These are phyloP conservation scores for Mycosphaerella arachidis DNA, from an alignment of 2,329 filamentous ascomycete species.

Conservation along the genomic window DNA sequence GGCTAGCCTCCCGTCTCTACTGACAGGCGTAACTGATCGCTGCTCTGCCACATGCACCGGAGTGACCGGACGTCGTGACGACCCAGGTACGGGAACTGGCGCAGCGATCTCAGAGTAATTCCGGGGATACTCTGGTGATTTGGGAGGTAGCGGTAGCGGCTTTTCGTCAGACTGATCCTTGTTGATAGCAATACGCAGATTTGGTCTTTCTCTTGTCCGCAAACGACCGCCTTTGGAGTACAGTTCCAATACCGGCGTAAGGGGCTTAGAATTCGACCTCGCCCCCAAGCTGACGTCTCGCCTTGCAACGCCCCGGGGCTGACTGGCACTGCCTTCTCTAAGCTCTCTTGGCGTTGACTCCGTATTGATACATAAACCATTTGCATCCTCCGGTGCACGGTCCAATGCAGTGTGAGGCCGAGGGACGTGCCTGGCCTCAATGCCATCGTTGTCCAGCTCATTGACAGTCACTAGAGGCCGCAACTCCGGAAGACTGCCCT, in stretches of 20 bases:
- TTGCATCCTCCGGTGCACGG: conserved; percentile 9
- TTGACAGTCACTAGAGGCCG: conserved; percentile 6
- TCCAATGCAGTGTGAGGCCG: conserved; percentile 1
- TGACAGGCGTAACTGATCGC: conserved; percentile 4
- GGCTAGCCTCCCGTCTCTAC: conserved; percentile 6
- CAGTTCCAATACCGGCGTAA: background rate
- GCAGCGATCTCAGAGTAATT: conserved; percentile 6
- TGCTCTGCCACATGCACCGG: conserved; percentile 9
- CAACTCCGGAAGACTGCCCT: conserved; percentile 16
- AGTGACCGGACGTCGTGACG: conserved; percentile 3
- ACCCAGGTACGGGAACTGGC: background rate
- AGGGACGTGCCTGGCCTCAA: background rate
- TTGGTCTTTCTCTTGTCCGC: conserved; percentile 14
- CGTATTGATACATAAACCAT: conserved; percentile 7
- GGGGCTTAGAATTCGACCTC: background rate
- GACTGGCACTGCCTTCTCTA: background rate
- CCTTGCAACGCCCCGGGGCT: background rate
- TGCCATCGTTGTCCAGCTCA: conserved; percentile 5
- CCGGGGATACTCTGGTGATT: conserved; percentile 10
- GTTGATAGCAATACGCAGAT: conserved; percentile 17
- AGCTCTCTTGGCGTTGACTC: background rate
- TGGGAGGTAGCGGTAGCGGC: conserved; percentile 21
- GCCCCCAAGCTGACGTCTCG: background rate
- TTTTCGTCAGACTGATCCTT: background rate
- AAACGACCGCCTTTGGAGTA: background rate